Conservation (phyloP, 2,329 filamentous ascomycete genomes). For the Colletotrichum tamarilloi region DNA sequence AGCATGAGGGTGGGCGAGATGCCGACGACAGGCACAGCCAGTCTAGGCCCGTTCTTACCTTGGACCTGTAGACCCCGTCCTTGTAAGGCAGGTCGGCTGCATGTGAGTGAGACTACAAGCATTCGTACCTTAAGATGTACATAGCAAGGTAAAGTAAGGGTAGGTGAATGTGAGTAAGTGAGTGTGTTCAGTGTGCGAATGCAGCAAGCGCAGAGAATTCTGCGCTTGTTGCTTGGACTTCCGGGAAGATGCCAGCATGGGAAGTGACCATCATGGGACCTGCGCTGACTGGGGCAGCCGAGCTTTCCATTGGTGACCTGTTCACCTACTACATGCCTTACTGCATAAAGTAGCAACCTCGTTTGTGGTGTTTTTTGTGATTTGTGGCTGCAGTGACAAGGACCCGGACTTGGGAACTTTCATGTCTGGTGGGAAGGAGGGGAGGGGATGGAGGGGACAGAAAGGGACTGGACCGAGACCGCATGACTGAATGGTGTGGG, state of each 20-base stretch:
- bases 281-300: constrained; percentile 17
- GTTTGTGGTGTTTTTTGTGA: not conserved
- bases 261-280: constrained; percentile 27
- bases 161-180: not conserved
- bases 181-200: not conserved
- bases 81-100: constrained; percentile 5
- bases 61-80: constrained; percentile 16
- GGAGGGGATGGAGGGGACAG: not conserved
- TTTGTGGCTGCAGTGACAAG: not conserved
- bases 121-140: too few relatives aligned
- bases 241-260: constrained; percentile 29
- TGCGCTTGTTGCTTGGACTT: constrained; percentile 7
- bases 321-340: not conserved
- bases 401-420: constrained; percentile 1
- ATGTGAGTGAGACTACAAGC: not conserved
- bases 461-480: not conserved
- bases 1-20: constrained; percentile 25
- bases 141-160: too few relatives aligned
- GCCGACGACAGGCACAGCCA: constrained; percentile 29
- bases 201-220: not conserved
- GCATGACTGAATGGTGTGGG: constrained; percentile 23
- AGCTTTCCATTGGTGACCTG: constrained; percentile 28
- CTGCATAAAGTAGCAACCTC: constrained; percentile 5
- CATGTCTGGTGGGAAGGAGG: not conserved
- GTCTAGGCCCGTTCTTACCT: constrained; percentile 18